Conservation (phyloP, 305 asterid genomes). For the Solanum chacoense region DNA sequence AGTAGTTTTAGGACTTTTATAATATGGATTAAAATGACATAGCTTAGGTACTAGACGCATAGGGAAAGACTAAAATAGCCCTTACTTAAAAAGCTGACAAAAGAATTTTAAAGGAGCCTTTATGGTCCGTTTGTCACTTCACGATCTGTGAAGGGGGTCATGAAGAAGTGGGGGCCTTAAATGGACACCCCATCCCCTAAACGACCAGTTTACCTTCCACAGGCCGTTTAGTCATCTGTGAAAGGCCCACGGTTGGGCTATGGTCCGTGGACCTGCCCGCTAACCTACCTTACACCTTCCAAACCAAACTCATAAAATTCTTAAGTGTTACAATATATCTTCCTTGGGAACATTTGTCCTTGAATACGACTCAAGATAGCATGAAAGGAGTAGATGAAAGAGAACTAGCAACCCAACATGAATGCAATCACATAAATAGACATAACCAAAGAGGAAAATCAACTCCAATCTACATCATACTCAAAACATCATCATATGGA, state of each 20-base stretch:
- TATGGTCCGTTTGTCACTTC: not conserved
- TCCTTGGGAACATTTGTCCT: not conserved
- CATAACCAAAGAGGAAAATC: not conserved
- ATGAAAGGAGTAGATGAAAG: not conserved
- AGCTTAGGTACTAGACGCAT: not conserved
- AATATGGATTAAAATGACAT: not conserved
- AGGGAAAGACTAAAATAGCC: not conserved
- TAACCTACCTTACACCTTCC: not conserved
- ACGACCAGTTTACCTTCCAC: too few relatives aligned
- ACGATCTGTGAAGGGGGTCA: not conserved
- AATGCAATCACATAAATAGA: not conserved
- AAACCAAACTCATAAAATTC: not conserved
- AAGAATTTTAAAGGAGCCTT: not conserved
- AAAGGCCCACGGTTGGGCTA: not conserved
- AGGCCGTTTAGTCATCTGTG: not conserved
- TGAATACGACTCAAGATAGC: not conserved
- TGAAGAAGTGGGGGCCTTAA: not conserved
- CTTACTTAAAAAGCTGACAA: not conserved
- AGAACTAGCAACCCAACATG: not conserved
- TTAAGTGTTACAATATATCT: not conserved
- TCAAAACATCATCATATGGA: not conserved
- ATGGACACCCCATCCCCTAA: not conserved
- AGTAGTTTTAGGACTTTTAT: not conserved
- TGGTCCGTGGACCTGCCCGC: not conserved
- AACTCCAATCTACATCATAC: not conserved